Evolutionary conservation across 805 yeast species (phyloP).

Genomic region (Cyberlindnera lachancei): DNA sequence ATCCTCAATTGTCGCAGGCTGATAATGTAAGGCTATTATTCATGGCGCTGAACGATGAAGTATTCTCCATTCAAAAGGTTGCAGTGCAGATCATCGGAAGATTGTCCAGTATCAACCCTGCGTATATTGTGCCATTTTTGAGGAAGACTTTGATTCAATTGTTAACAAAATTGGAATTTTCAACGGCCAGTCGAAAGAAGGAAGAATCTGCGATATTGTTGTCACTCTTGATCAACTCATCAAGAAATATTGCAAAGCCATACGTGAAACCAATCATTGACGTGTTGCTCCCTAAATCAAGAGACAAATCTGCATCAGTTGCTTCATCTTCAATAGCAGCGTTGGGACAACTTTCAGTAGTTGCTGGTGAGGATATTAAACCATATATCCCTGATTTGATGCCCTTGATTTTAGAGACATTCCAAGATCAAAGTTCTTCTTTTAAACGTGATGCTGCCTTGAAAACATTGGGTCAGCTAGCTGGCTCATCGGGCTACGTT

Average conservation of each 20-base stretch:
- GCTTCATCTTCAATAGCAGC: conserved; percentile 82
- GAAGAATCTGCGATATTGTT: conserved; percentile 82
- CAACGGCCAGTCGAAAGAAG: conserved; percentile 64
- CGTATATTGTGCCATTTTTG: conserved; percentile 88
- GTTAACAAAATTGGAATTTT: conserved; percentile 76
- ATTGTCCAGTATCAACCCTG: conserved; percentile 81
- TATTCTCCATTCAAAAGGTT: conserved; percentile 71
- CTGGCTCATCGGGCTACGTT: conserved; percentile 90
- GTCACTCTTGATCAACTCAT: conserved; percentile 65
- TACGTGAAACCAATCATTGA: conserved; percentile 88
- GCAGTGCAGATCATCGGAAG: conserved; percentile 79
- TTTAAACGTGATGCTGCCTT: conserved; percentile 85
- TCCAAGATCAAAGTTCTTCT: conserved; percentile 89
- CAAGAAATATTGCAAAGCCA: conserved; percentile 80
- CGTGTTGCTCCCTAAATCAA: conserved; percentile 69
- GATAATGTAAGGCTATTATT: conserved; percentile 79
- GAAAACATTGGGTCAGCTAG: conserved; percentile 77
- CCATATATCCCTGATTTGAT: conserved; percentile 68
- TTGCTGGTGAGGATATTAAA: conserved; percentile 78
- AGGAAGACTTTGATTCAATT: conserved; percentile 82
- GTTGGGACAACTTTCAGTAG: conserved; percentile 81
- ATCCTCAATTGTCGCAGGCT: conserved; percentile 90
- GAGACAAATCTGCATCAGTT: conserved; percentile 68
- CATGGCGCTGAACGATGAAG: conserved; percentile 88
- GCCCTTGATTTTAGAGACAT: conserved; percentile 82